Base-by-base conservation (phyloP, 768 basidiomycete genomes). In the Phaffia australis region DNA sequence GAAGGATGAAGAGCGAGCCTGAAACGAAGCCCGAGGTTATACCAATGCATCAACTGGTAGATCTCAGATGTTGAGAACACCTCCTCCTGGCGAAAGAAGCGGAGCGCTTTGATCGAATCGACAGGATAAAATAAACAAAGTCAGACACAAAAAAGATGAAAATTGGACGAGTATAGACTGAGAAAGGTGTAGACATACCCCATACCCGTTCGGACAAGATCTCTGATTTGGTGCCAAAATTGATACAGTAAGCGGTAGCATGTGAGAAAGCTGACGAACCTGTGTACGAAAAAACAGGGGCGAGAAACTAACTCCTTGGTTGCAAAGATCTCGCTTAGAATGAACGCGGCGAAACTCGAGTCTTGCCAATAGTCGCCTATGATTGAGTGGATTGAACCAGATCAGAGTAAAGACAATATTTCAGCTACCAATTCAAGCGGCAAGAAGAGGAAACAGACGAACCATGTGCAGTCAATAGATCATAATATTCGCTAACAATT, bases 191-290 rank as follows among this genome's bases (percentile, higher is more conserved):
- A 42, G 35, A 42, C 35, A 42, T 42, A 42, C 35, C 59, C 60
- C 66, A 67, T 67, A 15, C 60, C 60, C 11, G 66, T 67, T 35
- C 66, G 54, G 6, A 63, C 30, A 27, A 67, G 60, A 27, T 67
- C 66, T 15, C 18, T 9, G 1, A 7, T 6, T 5, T 14, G 2
- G 6, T 27, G 2, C 2, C 21, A 49, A 52, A 62, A 3, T 16
- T 4, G 35, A 42, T 42, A 42, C 35, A 42, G 4, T 5, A 42
- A 42, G 6, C 35, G 11, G 35, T 42, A 42, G 4, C 35, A 42
- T 42, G 11, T 7, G 6, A 60, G 29, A n/a, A 7, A 47, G 18
- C 18, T 35, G 21, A 48, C 5, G 42, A 25, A 19, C 16, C 23
- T 46, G 21, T 6, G 25, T 47, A 14, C 21, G 4, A 16, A n/a